phyloP scores from a whole-genome alignment of 2,329 filamentous ascomycete species.

The Trichocomaceae sp. region DNA sequence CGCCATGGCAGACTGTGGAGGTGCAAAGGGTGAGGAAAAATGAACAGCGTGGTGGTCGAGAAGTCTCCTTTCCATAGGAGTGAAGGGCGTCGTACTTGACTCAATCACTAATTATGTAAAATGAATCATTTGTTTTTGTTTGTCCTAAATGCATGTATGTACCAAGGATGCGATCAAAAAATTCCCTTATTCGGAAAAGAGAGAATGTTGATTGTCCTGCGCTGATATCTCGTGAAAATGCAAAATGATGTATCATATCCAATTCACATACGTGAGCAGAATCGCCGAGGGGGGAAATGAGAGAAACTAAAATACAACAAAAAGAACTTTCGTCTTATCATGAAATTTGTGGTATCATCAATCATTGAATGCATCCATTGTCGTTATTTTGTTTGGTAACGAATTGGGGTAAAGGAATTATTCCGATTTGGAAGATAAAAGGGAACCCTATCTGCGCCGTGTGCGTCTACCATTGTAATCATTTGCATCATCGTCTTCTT shows the following conservation, averaged over 20 bases:
- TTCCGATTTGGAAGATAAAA: neutral
- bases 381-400: neutral
- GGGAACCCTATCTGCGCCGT: conserved; percentile 17
- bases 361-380: conserved; percentile 1
- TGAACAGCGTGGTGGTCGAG: neutral
- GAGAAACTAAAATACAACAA: neutral
- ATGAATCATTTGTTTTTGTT: neutral
- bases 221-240: neutral
- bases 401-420: neutral
- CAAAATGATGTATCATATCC: neutral
- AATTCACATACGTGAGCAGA: neutral
- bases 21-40: conserved; percentile 3
- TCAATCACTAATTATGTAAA: neutral
- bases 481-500: conserved; percentile 26
- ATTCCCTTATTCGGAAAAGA: neutral
- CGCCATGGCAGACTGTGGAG: conserved; percentile 8
- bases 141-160: neutral
- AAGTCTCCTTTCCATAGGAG: neutral
- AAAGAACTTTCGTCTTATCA: neutral
- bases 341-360: conserved; percentile 10
- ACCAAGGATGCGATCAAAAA: neutral
- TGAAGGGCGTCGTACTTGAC: no score
- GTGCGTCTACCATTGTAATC: conserved; percentile 21
- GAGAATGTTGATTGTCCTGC: neutral
- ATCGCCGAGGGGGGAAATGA: neutral